These are phyloP conservation scores for Solanum hybrid DNA, from an alignment of 305 asterid genomes.

Conservation along the genomic window DNA sequence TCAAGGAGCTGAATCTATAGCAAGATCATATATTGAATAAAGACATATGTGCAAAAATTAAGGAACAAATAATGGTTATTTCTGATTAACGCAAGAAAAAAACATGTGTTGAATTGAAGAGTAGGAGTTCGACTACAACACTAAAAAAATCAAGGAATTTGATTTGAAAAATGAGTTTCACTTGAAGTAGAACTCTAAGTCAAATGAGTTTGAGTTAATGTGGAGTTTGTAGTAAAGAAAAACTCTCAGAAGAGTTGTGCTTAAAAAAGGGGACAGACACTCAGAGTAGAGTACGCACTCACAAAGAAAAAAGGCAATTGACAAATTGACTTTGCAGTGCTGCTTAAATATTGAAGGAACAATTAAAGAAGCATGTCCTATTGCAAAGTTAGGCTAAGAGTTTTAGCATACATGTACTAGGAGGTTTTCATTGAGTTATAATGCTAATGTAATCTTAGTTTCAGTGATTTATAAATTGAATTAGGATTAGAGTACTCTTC, in stretches of 20 bases:
- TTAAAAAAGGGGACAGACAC: background rate
- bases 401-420: background rate
- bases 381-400: background rate
- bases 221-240: background rate
- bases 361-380: background rate
- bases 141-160: background rate
- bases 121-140: background rate
- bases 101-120: background rate
- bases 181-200: background rate
- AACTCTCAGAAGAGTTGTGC: background rate
- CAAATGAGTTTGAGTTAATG: background rate
- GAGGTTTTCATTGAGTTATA: background rate
- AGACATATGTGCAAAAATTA: background rate
- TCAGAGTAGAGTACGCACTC: background rate
- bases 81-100: background rate
- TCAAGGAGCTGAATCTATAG: background rate
- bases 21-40: background rate
- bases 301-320: background rate
- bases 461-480: background rate
- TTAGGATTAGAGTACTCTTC: background rate
- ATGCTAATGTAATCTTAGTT: background rate
- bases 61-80: background rate
- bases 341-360: background rate
- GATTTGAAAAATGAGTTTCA: background rate
- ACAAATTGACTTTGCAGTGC: background rate